Conservation (phyloP, 192 early-diverging fungal species). For the Backusella circina region DNA sequence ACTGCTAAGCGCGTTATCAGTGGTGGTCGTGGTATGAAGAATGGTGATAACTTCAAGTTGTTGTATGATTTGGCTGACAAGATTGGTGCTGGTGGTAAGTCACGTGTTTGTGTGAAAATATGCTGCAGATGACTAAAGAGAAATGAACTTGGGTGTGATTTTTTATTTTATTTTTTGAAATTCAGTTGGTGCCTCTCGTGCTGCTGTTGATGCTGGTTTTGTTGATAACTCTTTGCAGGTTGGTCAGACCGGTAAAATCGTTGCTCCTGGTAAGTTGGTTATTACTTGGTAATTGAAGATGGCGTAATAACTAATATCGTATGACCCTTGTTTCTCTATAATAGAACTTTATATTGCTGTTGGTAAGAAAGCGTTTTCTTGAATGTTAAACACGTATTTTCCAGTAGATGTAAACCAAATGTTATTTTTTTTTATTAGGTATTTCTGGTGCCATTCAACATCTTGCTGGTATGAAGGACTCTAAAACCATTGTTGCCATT, state of each 20-base stretch:
- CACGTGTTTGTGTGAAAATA: constrained; percentile 6
- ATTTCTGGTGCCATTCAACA: constrained; percentile 98
- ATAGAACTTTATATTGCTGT: constrained; percentile 88
- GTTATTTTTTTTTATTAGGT: constrained; percentile 10
- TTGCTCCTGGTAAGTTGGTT: constrained; percentile 72
- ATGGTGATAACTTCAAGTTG: constrained; percentile 88
- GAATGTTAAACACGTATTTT: not conserved
- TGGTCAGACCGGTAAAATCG: constrained; percentile 97
- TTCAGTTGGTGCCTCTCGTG: constrained; percentile 93
- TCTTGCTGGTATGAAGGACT: constrained; percentile 99
- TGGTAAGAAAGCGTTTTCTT: constrained; percentile 43
- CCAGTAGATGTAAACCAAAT: not conserved
- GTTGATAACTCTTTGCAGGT: constrained; percentile 96
- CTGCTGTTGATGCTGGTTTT: constrained; percentile 96
- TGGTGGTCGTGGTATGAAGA: constrained; percentile 97
- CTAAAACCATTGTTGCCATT: constrained; percentile 97
- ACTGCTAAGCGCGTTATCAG: constrained; percentile 85
- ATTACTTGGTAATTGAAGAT: not conserved
- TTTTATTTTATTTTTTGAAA: constrained; percentile 8
- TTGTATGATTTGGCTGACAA: constrained; percentile 93
- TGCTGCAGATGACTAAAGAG: not conserved
- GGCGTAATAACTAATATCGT: not conserved
- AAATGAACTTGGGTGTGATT: constrained; percentile 3
- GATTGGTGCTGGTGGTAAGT: constrained; percentile 84
- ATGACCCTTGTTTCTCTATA: not conserved